These are phyloP conservation scores for Herpotrichia juniperi DNA, from an alignment of 2,329 filamentous ascomycete genomes.

Conservation along the genomic window DNA sequence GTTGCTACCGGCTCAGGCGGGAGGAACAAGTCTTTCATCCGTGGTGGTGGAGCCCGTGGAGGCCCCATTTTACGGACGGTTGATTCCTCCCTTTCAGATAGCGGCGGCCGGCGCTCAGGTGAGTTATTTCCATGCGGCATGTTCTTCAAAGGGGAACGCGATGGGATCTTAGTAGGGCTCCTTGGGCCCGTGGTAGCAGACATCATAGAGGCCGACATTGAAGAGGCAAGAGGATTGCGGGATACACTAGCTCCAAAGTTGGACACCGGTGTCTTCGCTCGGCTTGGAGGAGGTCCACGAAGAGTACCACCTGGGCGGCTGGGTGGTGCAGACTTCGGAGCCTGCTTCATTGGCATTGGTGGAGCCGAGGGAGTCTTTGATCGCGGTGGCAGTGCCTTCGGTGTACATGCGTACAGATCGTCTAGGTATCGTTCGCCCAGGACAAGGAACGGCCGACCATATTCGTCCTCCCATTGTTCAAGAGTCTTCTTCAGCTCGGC, in stretches of 20 bases:
- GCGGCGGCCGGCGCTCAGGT: constrained; percentile 66
- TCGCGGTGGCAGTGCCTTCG: constrained; percentile 65
- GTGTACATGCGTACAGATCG: constrained; percentile 70
- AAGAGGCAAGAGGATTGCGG: constrained; percentile 45
- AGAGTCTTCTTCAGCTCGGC: constrained; percentile 82
- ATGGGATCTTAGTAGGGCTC: constrained; percentile 73
- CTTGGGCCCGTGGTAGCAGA: constrained; percentile 39
- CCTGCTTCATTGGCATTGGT: constrained; percentile 37
- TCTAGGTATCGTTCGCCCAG: constrained; percentile 92
- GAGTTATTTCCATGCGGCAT: constrained; percentile 78
- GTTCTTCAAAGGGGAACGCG: constrained; percentile 71
- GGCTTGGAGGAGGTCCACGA: constrained; percentile 48
- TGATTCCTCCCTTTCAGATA: constrained; percentile 35
- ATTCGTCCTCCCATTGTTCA: constrained; percentile 90
- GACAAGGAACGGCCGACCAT: constrained; percentile 89
- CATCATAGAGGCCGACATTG: constrained; percentile 44
- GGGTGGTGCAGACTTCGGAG: constrained; percentile 37
- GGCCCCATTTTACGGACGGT: constrained; percentile 50
- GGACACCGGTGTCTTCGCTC: constrained; percentile 52
- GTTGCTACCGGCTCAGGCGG: constrained; percentile 55
- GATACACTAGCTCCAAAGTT: constrained; percentile 44
- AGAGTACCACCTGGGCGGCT: constrained; percentile 48
- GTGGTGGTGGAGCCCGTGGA: constrained; percentile 72
- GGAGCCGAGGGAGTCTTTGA: constrained; percentile 75
- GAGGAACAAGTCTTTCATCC: constrained; percentile 83